A percentile compares a stretch with the other conserved stretches of the same genome.
phyloP scores from a whole-genome alignment of 768 basidiomycete genomes.

The Boletellus ananas region DNA sequence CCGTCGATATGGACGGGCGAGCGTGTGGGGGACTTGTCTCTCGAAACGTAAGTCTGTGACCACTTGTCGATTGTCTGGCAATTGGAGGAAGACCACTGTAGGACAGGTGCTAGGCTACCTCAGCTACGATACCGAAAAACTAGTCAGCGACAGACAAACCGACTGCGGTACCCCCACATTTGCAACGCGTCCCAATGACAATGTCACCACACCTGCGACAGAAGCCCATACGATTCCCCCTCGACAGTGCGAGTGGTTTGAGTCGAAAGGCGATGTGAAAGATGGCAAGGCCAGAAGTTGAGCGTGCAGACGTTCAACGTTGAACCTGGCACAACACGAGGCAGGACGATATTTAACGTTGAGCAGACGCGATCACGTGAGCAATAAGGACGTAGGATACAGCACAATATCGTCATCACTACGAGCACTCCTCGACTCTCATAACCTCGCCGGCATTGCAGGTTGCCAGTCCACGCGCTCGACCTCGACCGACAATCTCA shows the following conservation, averaged over 20 bases:
- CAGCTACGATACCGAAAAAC: constrained; percentile 8
- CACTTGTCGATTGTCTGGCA: constrained; percentile 59
- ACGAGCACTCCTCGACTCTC: constrained; percentile 6
- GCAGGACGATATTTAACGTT: background rate
- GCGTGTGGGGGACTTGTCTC: constrained; percentile 45
- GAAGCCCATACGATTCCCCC: constrained; percentile 58
- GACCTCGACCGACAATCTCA: constrained; percentile 36
- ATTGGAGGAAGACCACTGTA: constrained; percentile 53
- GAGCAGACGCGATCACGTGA: constrained; percentile 19
- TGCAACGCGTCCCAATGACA: constrained; percentile 65
- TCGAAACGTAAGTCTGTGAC: constrained; percentile 74
- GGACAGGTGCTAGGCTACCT: constrained; percentile 53
- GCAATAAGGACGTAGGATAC: background rate
- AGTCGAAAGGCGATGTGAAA: background rate
- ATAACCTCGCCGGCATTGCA: constrained; percentile 19
- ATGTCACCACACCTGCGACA: constrained; percentile 86
- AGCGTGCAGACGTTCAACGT: background rate
- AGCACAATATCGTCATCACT: background rate
- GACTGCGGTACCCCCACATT: constrained; percentile 75
- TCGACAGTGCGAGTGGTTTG: background rate
- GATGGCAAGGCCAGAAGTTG: constrained; percentile 1
- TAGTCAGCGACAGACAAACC: constrained; percentile 47
- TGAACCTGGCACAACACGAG: constrained; percentile 10
- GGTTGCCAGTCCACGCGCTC: constrained; percentile 70
- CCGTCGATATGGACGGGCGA: constrained; percentile 25